A percentile compares a stretch with the other conserved stretches of the same genome.
Conservation (phyloP, 164 flowering plant species). For the Warburgia ugandensis region DNA sequence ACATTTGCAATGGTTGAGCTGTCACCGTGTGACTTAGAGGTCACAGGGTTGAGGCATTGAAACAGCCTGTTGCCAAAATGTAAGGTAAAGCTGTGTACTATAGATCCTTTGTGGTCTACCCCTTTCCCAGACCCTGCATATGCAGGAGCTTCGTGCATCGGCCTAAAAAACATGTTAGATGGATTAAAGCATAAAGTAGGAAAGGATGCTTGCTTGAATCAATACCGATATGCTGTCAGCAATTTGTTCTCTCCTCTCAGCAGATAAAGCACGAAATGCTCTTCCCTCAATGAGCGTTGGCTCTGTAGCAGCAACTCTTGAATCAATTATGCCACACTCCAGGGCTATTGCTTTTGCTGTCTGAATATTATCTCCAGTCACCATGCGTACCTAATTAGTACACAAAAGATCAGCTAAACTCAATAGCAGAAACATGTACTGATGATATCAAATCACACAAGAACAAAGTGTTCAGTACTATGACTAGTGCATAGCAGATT, state of each 20-base stretch:
- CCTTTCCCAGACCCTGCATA: too few species aligned
- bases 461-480: background rate
- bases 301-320: constrained; percentile 49
- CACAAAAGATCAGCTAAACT: constrained; percentile 1
- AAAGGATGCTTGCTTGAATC: constrained; percentile 3
- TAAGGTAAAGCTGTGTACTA: too few species aligned
- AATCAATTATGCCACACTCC: constrained; percentile 80
- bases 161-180: too few species aligned
- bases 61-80: too few species aligned
- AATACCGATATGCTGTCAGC: constrained; percentile 75
- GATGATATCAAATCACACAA: background rate
- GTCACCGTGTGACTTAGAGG: too few species aligned
- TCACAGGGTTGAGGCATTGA: too few species aligned
- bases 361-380: constrained; percentile 87
- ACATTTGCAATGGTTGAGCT: too few species aligned
- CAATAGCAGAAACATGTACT: too few species aligned
- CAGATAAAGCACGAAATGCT: constrained; percentile 50
- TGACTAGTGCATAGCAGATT: background rate
- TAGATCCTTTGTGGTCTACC: too few species aligned
- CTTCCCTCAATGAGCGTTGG: constrained; percentile 79
- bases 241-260: constrained; percentile 36
- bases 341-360: constrained; percentile 95
- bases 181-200: too few species aligned
- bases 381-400: constrained; percentile 81
- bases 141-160: too few species aligned